A percentile compares a stretch with the other conserved stretches of the same genome.
Conservation (phyloP, 2,329 filamentous ascomycete genomes). For the Cadophora gregata region DNA sequence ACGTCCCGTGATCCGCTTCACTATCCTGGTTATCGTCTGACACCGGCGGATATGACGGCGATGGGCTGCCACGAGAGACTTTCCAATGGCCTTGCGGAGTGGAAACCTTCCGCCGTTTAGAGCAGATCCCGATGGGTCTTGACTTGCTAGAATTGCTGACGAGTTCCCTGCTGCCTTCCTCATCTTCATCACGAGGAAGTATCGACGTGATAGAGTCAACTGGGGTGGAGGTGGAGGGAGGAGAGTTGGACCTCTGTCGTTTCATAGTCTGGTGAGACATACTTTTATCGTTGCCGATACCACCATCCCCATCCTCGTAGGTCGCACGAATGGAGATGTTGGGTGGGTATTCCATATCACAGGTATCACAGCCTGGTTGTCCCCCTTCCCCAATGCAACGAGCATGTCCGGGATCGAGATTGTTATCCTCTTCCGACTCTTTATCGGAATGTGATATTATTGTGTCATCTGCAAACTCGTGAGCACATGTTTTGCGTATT, state of each 20-base stretch:
- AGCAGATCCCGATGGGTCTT: conserved; percentile 4
- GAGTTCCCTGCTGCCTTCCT: conserved; percentile 10
- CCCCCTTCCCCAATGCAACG: conserved; percentile 5
- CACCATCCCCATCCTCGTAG: conserved; percentile 1
- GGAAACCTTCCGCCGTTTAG: conserved; percentile 8
- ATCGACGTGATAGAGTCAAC: background rate
- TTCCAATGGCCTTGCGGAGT: background rate
- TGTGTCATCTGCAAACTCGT: conserved; percentile 10
- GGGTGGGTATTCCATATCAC: background rate
- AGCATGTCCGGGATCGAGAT: conserved; percentile 3
- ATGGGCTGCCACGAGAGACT: background rate
- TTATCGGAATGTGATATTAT: background rate
- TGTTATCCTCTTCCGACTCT: background rate
- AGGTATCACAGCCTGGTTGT: conserved; percentile 12
- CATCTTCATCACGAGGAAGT: conserved; percentile 7
- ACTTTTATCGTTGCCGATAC: background rate
- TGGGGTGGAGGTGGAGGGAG: conserved; percentile 8
- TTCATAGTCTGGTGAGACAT: conserved; percentile 6
- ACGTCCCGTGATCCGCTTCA: conserved; percentile 6
- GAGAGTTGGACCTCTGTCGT: conserved; percentile 10
- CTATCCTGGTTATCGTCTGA: background rate
- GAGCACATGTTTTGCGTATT: conserved; percentile 6
- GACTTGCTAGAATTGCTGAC: background rate
- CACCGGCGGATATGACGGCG: background rate
- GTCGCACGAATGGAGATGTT: background rate